A percentile compares a stretch with the other conserved stretches of the same genome.
Evolutionary conservation across 352 stramenopile genomes (phyloP).

Genomic region (Phytopythium boreale): DNA sequence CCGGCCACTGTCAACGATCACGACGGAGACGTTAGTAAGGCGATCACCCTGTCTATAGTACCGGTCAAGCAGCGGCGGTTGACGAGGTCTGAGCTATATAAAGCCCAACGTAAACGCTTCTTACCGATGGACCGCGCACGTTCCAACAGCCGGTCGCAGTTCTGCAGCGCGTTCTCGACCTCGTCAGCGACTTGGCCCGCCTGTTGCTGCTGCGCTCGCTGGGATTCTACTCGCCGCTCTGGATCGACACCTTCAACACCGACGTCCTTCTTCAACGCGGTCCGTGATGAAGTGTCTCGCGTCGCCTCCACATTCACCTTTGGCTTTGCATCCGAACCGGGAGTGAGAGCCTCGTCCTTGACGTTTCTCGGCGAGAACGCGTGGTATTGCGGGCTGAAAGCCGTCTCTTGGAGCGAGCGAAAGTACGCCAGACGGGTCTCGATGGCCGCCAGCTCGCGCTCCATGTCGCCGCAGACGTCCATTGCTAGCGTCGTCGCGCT

Average conservation of each 20-base stretch:
- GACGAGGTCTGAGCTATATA: background rate
- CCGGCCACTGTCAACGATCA: background rate
- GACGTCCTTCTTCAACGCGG: background rate
- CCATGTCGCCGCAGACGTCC: slow-evolving; percentile 41
- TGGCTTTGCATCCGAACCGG: background rate
- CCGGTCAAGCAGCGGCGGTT: background rate
- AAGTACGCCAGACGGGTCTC: slow-evolving; percentile 33
- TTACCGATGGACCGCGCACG: slow-evolving; percentile 24
- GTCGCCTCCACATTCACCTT: background rate
- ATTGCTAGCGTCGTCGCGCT: background rate
- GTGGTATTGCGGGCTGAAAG: background rate
- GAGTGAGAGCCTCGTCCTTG: background rate
- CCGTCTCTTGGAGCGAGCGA: background rate
- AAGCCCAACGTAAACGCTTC: background rate
- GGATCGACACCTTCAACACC: background rate
- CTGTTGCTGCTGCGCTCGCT: slow-evolving; percentile 24
- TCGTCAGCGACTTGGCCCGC: slow-evolving; percentile 46
- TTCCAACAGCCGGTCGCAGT: slow-evolving; percentile 51
- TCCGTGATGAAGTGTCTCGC: background rate
- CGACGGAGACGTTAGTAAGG: background rate
- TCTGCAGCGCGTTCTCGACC: slow-evolving; percentile 46
- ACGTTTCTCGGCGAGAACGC: background rate
- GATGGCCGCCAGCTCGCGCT: slow-evolving; percentile 36
- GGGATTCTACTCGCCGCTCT: background rate
- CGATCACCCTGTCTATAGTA: background rate